These are phyloP conservation scores for Ambrosiella beaveri DNA, from an alignment of 2,329 filamentous ascomycete species.

Conservation along the genomic window DNA sequence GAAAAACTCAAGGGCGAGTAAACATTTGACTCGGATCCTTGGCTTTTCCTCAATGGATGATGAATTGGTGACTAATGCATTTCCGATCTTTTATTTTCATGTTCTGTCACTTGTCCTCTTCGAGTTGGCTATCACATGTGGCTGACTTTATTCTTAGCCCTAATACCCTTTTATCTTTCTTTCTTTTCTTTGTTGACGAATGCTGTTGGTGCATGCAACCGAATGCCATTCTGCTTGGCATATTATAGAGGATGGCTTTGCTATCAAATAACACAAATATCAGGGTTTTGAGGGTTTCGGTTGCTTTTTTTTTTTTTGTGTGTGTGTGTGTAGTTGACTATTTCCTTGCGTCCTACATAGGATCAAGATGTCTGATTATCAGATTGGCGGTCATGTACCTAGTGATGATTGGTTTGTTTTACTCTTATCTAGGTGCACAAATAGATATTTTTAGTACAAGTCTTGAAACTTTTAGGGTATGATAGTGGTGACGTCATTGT, in stretches of 20 bases:
- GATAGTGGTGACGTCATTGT: too few relatives aligned
- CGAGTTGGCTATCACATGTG: background rate
- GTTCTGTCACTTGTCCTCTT: background rate
- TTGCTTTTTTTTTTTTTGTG: background rate
- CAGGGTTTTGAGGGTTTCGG: background rate
- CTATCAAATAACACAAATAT: background rate
- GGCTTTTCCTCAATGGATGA: too few relatives aligned
- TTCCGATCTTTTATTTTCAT: background rate
- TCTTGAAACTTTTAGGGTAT: background rate
- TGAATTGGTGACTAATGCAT: background rate
- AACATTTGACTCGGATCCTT: constrained; percentile 5
- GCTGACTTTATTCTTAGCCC: background rate
- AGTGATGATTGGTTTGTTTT: background rate
- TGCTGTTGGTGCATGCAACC: background rate
- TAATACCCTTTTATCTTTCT: constrained; percentile 5
- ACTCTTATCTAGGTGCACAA: background rate
- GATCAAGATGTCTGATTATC: background rate
- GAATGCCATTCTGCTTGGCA: background rate
- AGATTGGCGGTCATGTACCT: background rate
- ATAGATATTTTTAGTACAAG: background rate
- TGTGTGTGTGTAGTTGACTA: background rate
- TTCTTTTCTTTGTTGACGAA: constrained; percentile 1
- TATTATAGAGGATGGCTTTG: background rate
- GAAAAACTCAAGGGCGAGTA: constrained; percentile 55
- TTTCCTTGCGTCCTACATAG: background rate